Conservation (phyloP, 176 grass and related monocot species). For the Hyparrhenia diplandra region DNA sequence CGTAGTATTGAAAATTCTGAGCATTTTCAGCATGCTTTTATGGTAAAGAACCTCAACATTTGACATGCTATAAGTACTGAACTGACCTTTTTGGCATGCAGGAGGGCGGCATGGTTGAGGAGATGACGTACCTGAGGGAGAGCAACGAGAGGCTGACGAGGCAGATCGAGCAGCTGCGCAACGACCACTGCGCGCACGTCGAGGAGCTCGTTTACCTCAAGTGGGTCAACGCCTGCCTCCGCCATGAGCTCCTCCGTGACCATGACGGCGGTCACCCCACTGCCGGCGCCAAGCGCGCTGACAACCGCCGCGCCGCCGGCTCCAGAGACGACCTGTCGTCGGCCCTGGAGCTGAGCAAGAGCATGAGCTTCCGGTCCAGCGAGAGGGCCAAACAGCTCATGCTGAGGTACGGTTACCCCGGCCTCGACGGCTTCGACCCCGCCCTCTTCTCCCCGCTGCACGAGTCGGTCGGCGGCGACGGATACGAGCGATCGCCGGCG, state of each 20-base stretch:
- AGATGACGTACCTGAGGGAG: conserved; percentile 41
- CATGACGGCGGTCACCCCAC: conserved; percentile 17
- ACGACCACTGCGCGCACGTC: conserved; percentile 51
- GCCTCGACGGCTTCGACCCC: conserved; percentile 36
- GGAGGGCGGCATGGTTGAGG: conserved; percentile 43
- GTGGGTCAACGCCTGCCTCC: conserved; percentile 85
- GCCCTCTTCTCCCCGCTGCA: conserved; percentile 31
- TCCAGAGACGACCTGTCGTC: not conserved
- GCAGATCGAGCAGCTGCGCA: conserved; percentile 69
- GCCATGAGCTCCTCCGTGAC: conserved; percentile 65
- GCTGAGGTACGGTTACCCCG: conserved; percentile 54
- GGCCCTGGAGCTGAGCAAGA: conserved; percentile 72
- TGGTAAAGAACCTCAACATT: not conserved
- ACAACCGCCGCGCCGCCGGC: not conserved
- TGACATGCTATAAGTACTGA: not conserved
- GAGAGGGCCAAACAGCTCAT: conserved; percentile 74
- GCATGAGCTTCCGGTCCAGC: conserved; percentile 61
- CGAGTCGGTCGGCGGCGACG: conserved; percentile 19
- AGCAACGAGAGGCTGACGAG: conserved; percentile 47
- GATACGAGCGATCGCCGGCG: not conserved
- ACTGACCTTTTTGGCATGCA: not conserved
- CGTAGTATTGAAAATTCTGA: too few species aligned
- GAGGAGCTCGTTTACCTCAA: conserved; percentile 93
- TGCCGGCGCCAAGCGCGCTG: not conserved
- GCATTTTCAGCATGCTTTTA: too few species aligned